These are phyloP conservation scores for Cryptosporidium tyzzeri DNA, from an alignment of 169 alveolate species.

Conservation along the genomic window DNA sequence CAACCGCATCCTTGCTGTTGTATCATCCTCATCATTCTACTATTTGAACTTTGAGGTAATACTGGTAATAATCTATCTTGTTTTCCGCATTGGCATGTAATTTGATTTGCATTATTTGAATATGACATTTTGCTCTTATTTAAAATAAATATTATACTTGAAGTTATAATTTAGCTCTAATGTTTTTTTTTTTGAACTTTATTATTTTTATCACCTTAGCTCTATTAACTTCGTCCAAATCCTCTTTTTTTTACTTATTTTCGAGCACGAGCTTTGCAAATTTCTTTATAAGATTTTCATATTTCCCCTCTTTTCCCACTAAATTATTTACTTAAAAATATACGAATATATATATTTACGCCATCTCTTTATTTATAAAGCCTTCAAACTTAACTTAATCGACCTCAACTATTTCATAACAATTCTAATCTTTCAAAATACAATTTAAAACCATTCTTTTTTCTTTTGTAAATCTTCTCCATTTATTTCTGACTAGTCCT, in stretches of 20 bases:
- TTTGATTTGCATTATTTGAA: slow-evolving; percentile 1
- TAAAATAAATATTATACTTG: not conserved
- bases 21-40: slow-evolving; percentile 2
- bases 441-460: too few species aligned
- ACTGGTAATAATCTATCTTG: slow-evolving; percentile 1
- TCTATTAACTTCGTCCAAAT: not conserved
- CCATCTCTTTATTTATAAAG: not conserved
- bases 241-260: not conserved
- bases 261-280: slow-evolving; percentile 28
- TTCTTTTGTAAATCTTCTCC: not conserved
- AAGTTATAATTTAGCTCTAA: not conserved
- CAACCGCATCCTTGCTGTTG: slow-evolving; percentile 11
- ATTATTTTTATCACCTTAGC: not conserved
- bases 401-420: too few species aligned
- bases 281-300: not conserved
- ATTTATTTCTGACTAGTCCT: too few species aligned
- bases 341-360: too few species aligned
- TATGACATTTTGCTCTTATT: not conserved
- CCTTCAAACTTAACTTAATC: too few species aligned
- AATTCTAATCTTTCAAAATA: too few species aligned
- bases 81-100: slow-evolving; percentile 12
- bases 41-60: slow-evolving; percentile 21
- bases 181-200: not conserved
- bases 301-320: not conserved
- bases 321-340: not conserved